Conservation (phyloP, 1,284 basidiomycete species). For the Puccinia horiana region DNA sequence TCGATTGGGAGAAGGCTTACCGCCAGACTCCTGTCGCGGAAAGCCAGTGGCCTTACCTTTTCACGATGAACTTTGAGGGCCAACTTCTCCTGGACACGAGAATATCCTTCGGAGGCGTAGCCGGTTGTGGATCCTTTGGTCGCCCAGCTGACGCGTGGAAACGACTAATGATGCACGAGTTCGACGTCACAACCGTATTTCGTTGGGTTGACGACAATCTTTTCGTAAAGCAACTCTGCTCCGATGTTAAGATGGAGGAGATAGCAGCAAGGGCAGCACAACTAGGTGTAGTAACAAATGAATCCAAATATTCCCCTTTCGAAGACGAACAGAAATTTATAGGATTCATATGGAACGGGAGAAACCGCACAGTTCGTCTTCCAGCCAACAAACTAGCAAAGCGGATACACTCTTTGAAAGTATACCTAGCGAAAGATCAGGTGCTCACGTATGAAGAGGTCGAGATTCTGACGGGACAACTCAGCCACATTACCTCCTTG, state of each 20-base stretch:
- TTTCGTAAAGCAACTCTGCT: not conserved
- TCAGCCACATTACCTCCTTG: not conserved
- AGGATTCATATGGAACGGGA: slow-evolving; percentile 22
- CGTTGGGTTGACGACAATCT: too few relatives aligned
- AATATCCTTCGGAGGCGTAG: not conserved
- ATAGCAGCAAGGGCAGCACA: not conserved
- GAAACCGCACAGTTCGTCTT: not conserved
- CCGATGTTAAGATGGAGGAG: not conserved
- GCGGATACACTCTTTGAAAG: not conserved
- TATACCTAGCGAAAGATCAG: too few relatives aligned
- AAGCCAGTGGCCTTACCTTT: too few relatives aligned
- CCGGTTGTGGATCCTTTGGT: not conserved
- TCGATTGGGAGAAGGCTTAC: too few relatives aligned
- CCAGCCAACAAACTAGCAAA: not conserved
- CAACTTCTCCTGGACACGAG: not conserved
- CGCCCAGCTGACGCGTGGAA: slow-evolving; percentile 22
- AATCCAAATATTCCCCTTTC: not conserved
- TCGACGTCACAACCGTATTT: not conserved
- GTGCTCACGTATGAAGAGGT: not conserved
- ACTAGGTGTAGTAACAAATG: slow-evolving; percentile 14
- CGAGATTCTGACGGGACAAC: not conserved
- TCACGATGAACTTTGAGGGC: not conserved
- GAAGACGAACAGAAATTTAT: slow-evolving; percentile 19
- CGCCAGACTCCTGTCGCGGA: too few relatives aligned
- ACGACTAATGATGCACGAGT: not conserved